These are phyloP conservation scores for Yamadazyma nakazawae DNA, from an alignment of 805 yeast species.

Conservation along the genomic window DNA sequence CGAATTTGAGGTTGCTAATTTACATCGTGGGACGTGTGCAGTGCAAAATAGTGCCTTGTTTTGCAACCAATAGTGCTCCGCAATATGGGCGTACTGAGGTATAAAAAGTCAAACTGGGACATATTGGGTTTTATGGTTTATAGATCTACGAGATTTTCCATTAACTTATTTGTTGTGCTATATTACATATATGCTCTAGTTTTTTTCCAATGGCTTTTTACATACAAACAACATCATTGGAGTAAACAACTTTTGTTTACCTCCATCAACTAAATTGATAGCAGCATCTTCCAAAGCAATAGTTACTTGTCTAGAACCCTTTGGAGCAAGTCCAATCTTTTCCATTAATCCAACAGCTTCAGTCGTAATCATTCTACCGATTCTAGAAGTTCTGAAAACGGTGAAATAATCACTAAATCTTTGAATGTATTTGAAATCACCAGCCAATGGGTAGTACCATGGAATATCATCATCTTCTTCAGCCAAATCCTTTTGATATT, in stretches of 20 bases:
- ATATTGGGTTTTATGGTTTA: too few species aligned
- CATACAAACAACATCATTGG: constrained; percentile 96
- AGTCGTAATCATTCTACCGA: constrained; percentile 87
- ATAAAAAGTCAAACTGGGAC: too few species aligned
- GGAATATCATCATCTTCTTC: constrained; percentile 80
- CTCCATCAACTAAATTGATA: constrained; percentile 90
- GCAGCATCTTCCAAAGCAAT: constrained; percentile 96
- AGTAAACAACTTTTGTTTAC: constrained; percentile 82
- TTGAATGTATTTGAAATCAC: constrained; percentile 89
- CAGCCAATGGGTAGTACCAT: constrained; percentile 96
- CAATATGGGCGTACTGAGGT: too few species aligned
- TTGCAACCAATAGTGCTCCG: too few species aligned
- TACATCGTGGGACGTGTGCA: neutral
- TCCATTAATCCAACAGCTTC: constrained; percentile 79
- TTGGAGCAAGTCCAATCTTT: constrained; percentile 82
- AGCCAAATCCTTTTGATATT: constrained; percentile 78
- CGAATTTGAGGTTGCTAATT: constrained; percentile 2
- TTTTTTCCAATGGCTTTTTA: constrained; percentile 59
- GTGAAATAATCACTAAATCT: constrained; percentile 74
- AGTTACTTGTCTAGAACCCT: constrained; percentile 85
- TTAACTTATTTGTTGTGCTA: neutral
- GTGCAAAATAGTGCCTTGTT: neutral
- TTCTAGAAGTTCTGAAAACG: constrained; percentile 77
- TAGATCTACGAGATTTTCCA: too few species aligned
- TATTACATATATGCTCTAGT: neutral